A percentile compares a stretch with the other conserved stretches of the same genome.
These are phyloP conservation scores for Plantago elongata DNA, from an alignment of 257 asterid genomes.

Conservation along the genomic window DNA sequence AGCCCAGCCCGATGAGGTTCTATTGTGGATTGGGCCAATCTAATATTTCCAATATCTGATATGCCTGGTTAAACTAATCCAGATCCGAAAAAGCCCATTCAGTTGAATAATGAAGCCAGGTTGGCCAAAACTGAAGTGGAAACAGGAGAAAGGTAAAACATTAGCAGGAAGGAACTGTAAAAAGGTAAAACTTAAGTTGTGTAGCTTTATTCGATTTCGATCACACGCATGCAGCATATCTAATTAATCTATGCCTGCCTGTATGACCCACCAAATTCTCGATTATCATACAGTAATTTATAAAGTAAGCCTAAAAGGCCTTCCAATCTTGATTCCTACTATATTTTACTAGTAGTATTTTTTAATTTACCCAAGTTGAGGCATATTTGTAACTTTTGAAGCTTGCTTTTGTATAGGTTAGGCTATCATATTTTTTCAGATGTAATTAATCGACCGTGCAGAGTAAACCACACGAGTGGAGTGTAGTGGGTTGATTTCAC, in stretches of 20 bases:
- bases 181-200: too few relatives aligned
- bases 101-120: too few relatives aligned
- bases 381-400: not conserved
- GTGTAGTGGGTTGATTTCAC: not conserved
- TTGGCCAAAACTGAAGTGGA: too few relatives aligned
- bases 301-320: not conserved
- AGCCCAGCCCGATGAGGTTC: too few relatives aligned
- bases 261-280: conserved; percentile 21
- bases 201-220: conserved; percentile 28
- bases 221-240: conserved; percentile 20
- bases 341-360: not conserved
- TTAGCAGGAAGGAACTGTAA: conserved; percentile 7
- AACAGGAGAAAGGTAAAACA: too few relatives aligned
- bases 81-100: too few relatives aligned
- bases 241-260: too few relatives aligned
- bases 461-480: conserved; percentile 31
- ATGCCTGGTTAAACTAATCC: too few relatives aligned
- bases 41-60: too few relatives aligned
- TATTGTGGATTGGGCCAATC: too few relatives aligned
- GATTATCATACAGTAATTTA: conserved; percentile 7
- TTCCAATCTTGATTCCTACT: conserved; percentile 17
- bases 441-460: not conserved
- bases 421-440: too few relatives aligned
- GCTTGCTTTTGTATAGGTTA: too few relatives aligned
- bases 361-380: not conserved